Evolutionary conservation across 2,329 filamentous ascomycete species (phyloP).

Genomic region (Colletotrichum acutatum): DNA sequence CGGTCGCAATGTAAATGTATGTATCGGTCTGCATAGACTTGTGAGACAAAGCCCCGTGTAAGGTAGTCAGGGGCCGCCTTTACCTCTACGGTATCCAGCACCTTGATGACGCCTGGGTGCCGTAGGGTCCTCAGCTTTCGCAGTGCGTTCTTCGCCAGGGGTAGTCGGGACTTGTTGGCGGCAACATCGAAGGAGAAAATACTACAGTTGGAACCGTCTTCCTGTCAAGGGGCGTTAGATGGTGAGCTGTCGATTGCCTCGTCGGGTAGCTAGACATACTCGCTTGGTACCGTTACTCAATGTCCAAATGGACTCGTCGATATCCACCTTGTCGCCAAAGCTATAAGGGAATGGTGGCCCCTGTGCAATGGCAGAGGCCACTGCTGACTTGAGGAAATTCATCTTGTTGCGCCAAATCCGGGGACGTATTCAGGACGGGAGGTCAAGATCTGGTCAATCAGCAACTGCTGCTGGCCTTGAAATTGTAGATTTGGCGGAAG

Average conservation of each 20-base stretch:
- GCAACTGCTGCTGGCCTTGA: constrained; percentile 6
- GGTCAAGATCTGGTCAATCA: background rate
- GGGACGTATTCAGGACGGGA: background rate
- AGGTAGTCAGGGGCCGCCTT: background rate
- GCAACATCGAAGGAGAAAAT: constrained; percentile 95
- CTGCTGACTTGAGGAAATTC: constrained; percentile 98
- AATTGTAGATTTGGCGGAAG: constrained; percentile 15
- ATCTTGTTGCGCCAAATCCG: constrained; percentile 58
- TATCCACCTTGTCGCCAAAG: constrained; percentile 91
- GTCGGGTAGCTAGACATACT: constrained; percentile 59
- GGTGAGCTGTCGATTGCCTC: background rate
- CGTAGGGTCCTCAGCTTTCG: constrained; percentile 93
- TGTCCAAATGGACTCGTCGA: constrained; percentile 96
- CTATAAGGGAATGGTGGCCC: constrained; percentile 92
- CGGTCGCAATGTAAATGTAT: constrained; percentile 96
- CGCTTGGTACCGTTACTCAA: constrained; percentile 93
- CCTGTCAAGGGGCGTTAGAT: constrained; percentile 61
- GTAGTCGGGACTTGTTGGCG: constrained; percentile 81
- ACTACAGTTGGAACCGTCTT: constrained; percentile 93
- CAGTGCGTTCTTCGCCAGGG: constrained; percentile 91
- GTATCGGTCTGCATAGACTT: constrained; percentile 77
- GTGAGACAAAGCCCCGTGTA: constrained; percentile 37
- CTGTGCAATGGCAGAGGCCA: constrained; percentile 95
- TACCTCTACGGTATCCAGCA: constrained; percentile 94
- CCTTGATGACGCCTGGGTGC: constrained; percentile 94